Evolutionary conservation across 75 land plant species (phyloP), one percentile per base, ranked within the genome.

Genomic region (Azolla pinnata): DNA sequence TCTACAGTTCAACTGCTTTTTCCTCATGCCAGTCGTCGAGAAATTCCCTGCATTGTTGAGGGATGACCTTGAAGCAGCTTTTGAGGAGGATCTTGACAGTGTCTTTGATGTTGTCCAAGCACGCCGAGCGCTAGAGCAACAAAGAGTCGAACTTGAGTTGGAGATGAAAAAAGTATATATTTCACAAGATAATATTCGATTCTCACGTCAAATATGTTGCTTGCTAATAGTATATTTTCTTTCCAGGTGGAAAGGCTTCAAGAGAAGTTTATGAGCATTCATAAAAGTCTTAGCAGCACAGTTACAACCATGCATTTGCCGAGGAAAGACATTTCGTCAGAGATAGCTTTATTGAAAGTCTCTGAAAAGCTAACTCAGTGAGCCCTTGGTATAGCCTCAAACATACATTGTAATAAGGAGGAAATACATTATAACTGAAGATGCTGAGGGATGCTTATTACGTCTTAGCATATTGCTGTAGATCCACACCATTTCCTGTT

Each of bases 21-120:
- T 92, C 58, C 81, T 92, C n/a, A 92, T 92, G 97, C 97, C 97
- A 3, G 81, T 92, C 26, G 95, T 92, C 16, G 97, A 92, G 70
- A 84, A 85, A 64, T 78, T 92, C 57, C 97, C 97, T 29, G 83
- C 95, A 7, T 73, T 92, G 24, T 77, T 92, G 5, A 65, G 97
- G 27, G 95, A 92, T 62, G 88, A 92, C 57, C 63, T 92, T 20
- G 95, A 92, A 50, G 70, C 79, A 68, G 86, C 86, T 18, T 92
- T 92, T 70, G 81, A 78, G 68, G 83, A 84, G 71, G 93, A 84
- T 44, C 21, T 92, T 31, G 97, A 88, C 55, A 78, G 63, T 63
- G 84, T 88, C 8, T 92, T 92, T 61, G 80, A 88, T 66, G 78
- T 88, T 30, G 65, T 80, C 52, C 80, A 80, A 35, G 61, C 83